Base-by-base conservation (phyloP, 495 filamentous ascomycete genomes). In the Podospora comata region DNA sequence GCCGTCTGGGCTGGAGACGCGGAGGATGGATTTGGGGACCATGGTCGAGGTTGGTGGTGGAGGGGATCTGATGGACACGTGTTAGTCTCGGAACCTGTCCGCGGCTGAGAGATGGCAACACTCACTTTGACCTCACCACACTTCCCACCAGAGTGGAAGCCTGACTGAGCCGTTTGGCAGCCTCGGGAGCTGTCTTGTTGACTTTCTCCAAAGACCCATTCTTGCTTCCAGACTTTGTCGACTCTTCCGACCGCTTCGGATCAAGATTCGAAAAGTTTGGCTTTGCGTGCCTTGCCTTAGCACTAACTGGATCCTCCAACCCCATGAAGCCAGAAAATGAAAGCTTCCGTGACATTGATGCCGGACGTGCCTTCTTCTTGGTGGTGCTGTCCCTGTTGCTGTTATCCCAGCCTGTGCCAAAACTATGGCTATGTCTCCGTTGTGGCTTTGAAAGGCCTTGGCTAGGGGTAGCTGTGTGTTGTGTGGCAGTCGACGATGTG, bases 331-430 rank as follows among this genome's bases (percentile, higher is more conserved):
- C 68, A 64, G 72, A 68, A 27, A 77, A 70, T 13, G 73, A 77
- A 26, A 70, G 70, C 64, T 63, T 69, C 65, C 75, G 74, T 68
- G 71, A 68, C 28, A 73, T 68, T 68, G 75, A 77, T 59, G 62
- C 70, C 68, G 58, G 72, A 75, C 74, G 75, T 75, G 74, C 72
- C 75, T 75, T 77, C 69, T 72, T 72, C 65, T 77, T 75, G 34
- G 54, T 30, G 54, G 68, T 69, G 59, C 74, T 74, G 61, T 26
- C 53, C 39, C 15, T 48, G 39, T 11, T 48, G 39, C 13, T 48
- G 39, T 11, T 48, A 48, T 48, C 39, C 39, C 39, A 48, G 1
- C 39, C 15, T 11, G 9, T 16, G 56, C 68, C 69, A 65, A 62
- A n/a, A 62, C 72, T 70, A 28, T 74, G 70, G 69, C 75, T 77